Percentiles rank a stretch among this genome's conserved stretches.
phyloP scores from a whole-genome alignment of 371 early-diverging fungal genomes.

The Rhizopus delemar region DNA sequence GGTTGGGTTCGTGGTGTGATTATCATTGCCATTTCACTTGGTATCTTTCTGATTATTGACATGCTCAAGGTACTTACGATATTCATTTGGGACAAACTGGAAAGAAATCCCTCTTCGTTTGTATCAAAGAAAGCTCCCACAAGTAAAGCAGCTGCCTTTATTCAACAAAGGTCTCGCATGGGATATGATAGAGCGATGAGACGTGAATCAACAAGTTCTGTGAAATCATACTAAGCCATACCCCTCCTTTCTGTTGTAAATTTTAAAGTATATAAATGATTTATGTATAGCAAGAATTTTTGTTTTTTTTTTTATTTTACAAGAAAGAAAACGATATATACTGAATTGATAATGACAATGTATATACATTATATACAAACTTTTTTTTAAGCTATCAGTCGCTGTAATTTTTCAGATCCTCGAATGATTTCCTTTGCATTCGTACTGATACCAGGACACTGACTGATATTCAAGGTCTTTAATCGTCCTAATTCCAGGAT shows the following conservation, averaged over 20 bases:
- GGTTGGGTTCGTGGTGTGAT: constrained; percentile 60
- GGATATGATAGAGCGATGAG: constrained; percentile 44
- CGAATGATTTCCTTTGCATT: constrained; percentile 19
- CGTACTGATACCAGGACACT: constrained; percentile 31
- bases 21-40: constrained; percentile 68
- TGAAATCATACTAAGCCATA: constrained; percentile 31
- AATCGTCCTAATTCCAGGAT: constrained; percentile 23
- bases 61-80: constrained; percentile 81
- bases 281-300: neutral
- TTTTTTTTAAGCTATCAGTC: constrained; percentile 21
- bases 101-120: constrained; percentile 4
- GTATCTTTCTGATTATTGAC: constrained; percentile 78
- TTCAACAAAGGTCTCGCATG: constrained; percentile 25
- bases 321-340: neutral
- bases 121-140: constrained; percentile 11
- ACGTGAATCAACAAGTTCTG: constrained; percentile 34
- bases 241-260: too few relatives aligned
- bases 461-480: constrained; percentile 30
- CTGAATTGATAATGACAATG: neutral
- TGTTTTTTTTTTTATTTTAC: constrained; percentile 1
- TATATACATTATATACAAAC: neutral
- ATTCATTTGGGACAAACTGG: constrained; percentile 61
- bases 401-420: constrained; percentile 14
- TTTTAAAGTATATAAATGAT: too few relatives aligned
- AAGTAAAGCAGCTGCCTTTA: constrained; percentile 21